These are phyloP conservation scores for Ceratobasidium sp. DNA, from an alignment of 1,284 basidiomycete genomes.

Conservation along the genomic window DNA sequence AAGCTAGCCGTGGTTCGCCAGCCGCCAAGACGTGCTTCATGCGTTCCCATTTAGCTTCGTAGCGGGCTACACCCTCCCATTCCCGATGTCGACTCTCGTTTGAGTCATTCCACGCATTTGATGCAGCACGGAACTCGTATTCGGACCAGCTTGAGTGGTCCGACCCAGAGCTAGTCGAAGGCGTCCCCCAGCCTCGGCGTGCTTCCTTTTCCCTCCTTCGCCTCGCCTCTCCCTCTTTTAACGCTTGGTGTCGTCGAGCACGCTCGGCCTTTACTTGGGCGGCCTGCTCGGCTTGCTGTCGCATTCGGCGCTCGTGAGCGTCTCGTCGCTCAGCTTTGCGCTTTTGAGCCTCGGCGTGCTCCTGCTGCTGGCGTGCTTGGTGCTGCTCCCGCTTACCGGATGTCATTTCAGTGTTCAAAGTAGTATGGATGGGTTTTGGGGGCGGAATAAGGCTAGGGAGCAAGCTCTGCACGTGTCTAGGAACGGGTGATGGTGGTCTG, in stretches of 20 bases:
- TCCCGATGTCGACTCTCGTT: not conserved
- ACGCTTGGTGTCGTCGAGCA: conserved; percentile 31
- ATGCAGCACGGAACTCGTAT: conserved; percentile 4
- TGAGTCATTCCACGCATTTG: not conserved
- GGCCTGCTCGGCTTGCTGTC: conserved; percentile 25
- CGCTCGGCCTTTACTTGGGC: conserved; percentile 26
- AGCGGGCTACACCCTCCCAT: conserved; percentile 6
- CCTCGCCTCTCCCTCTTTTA: conserved; percentile 11
- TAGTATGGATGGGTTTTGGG: not conserved
- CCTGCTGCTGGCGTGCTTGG: conserved; percentile 29
- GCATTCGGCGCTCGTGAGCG: conserved; percentile 38
- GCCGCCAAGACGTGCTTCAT: not conserved
- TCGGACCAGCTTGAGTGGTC: conserved; percentile 13
- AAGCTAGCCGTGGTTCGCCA: not conserved
- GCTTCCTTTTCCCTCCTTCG: conserved; percentile 13
- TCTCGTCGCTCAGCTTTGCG: conserved; percentile 37
- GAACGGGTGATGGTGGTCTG: not conserved
- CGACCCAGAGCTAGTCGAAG: not conserved
- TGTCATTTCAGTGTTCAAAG: not conserved
- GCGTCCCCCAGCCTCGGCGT: conserved; percentile 8
- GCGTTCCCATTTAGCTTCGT: conserved; percentile 29
- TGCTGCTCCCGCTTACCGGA: conserved; percentile 13
- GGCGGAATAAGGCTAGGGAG: not conserved
- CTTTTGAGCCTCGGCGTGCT: conserved; percentile 39
- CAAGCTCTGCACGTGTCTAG: no score